Evolutionary conservation across 441 rosid genomes (phyloP), one percentile per base, ranked within the genome.

Genomic region (Kokia cookei): DNA sequence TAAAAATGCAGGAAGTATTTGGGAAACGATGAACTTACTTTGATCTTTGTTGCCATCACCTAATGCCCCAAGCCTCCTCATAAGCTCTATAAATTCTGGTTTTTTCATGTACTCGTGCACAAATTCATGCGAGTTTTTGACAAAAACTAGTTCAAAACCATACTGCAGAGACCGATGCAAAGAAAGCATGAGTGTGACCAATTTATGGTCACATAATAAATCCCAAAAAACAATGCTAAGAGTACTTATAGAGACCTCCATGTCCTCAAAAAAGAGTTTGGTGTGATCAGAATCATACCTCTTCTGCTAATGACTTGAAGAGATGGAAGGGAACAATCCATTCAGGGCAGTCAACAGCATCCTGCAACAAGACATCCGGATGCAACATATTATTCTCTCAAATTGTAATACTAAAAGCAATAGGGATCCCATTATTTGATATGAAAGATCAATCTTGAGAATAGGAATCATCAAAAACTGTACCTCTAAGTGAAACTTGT

Each of bases 331-430:
- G 98, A 61, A 96, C 98, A 76, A 96, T 88, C 99, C 96, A 93
- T 82, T 96, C 99, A 68, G 98, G 98, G 75, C 98, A 91, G 79
- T 92, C 99, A 4, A 96, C 97, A 69, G 98, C 97, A 88, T 96
- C 98, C 99, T 91, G 83, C 77, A 76, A 67, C 58, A 73, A 63
- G 70, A 22, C 19, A 48, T 63, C 43, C 19, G 47, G 7, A 29
- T 17, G 58, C 0, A 27, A 53, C 61, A 69, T n/a, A 51, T 29
- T 69, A 11, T 69, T 10, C 24, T 4, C 45, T n/a, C 14, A 29
- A 69, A 50, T 17, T 50, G 19, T 1, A 13, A 59, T 14, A 42
- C 2, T 42, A 42, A 43, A 17, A 42, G 42, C 57, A 14, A 58
- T 27, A 17, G 24, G 26, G 14, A 26, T 48, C 43, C 7, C 7